A percentile compares a stretch with the other conserved stretches of the same genome.
Conservation (phyloP, 2,329 filamentous ascomycete genomes). For the Neofusicoccum sp. region DNA sequence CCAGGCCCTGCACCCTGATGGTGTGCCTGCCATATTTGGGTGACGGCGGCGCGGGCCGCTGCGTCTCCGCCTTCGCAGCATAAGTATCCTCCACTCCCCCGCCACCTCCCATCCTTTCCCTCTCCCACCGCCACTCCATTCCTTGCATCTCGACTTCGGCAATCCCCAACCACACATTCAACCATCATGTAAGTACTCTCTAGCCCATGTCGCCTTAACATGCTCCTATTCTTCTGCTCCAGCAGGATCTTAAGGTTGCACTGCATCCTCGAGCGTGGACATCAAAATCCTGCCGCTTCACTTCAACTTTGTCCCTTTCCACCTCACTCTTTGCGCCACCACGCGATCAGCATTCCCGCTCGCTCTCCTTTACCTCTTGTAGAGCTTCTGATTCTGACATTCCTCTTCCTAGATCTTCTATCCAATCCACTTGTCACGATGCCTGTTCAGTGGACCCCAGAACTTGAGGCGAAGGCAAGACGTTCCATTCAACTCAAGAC, state of each 20-base stretch:
- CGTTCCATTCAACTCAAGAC: not conserved
- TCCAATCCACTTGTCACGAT: not conserved
- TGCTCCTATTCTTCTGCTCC: too few relatives aligned
- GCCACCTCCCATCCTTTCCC: not conserved
- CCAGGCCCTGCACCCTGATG: too few relatives aligned
- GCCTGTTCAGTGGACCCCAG: conserved; percentile 10
- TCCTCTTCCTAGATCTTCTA: not conserved
- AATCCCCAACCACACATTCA: not conserved
- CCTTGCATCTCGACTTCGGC: not conserved
- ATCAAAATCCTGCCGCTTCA: not conserved
- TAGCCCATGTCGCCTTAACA: too few relatives aligned
- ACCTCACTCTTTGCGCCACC: not conserved
- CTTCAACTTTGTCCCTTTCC: not conserved
- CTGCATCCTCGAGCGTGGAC: not conserved
- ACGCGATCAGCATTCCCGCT: not conserved
- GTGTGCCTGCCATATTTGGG: not conserved
- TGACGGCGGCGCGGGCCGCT: not conserved
- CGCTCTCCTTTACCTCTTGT: not conserved
- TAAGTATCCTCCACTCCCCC: not conserved
- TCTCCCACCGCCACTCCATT: not conserved
- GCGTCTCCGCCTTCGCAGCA: not conserved
- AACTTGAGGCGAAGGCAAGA: conserved; percentile 10
- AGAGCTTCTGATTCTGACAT: not conserved
- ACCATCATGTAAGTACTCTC: not conserved
- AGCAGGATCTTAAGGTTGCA: not conserved